Base-by-base conservation (phyloP, 1,284 basidiomycete genomes). In the Leccinum subspadiceum region DNA sequence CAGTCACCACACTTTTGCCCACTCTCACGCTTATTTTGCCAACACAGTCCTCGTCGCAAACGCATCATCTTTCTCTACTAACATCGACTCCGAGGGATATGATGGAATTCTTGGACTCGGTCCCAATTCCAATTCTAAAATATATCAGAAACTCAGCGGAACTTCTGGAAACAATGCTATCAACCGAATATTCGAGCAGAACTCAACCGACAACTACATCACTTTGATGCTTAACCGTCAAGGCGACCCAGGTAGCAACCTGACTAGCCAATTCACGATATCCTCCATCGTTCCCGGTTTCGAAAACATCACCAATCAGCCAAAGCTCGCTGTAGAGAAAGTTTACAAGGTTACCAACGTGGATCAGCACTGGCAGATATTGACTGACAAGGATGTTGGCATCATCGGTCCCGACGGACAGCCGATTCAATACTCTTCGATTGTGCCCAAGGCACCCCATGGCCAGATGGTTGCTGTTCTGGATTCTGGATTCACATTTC, bases 311-410 rank as follows among this genome's bases (percentile, higher is more conserved):
- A 78, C 79, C 2, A 79, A 62, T 60, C 84, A 85, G 78, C 82
- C 87, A 2, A 81, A 89, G 68, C 76, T 92, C 46, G 75, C 81
- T 59, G 82, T 92, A n/a, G 82, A 87, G 65, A 84, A 79, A 49
- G 87, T 73, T 20, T 75, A 75, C 60, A 59, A 55, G 37, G 58
- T 73, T n/a, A 75, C 71, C 5, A 63, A 74, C 65, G 68, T 71
- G 72, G 87, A 89, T 68, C 90, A 92, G 72, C 90, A 92, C 73
- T 92, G 89, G 90, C 87, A 90, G 65, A 81, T 86, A 22, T 71
- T 85, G 52, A 86, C 85, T 0, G 87, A 90, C 73, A 80, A 81
- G 62, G 65, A 82, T 62, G 73, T 77, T 48, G 84, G 84, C 31
- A 79, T 90, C 53, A 83, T 89, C 61, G 89, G 89, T 1, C 87